Conservation (phyloP, 371 early-diverging fungal species). For the Circinella umbellata region DNA sequence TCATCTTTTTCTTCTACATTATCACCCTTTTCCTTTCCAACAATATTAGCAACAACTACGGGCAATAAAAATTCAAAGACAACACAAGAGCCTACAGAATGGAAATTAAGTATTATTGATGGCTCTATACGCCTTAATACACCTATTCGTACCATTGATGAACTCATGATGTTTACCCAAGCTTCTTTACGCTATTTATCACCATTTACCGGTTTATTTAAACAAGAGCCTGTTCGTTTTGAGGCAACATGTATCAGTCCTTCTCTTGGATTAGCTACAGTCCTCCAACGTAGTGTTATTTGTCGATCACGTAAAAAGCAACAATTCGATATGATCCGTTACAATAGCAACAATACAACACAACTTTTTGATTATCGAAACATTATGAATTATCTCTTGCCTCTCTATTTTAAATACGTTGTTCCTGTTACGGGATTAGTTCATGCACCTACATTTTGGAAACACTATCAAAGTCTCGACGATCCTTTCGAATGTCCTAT, state of each 20-base stretch:
- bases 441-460: not conserved
- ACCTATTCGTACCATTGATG: constrained; percentile 4
- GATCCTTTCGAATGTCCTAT: not conserved
- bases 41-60: not conserved
- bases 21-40: too few species aligned
- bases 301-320: not conserved
- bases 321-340: not conserved
- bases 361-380: not conserved
- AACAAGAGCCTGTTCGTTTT: not conserved
- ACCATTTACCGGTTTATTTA: not conserved
- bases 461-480: not conserved
- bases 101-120: not conserved
- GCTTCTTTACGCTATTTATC: not conserved
- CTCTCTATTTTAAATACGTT: not conserved
- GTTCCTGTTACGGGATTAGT: not conserved
- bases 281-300: not conserved
- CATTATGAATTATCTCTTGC: not conserved
- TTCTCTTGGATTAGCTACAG: not conserved
- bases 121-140: not conserved
- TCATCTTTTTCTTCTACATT: too few species aligned
- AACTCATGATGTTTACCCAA: not conserved
- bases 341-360: not conserved
- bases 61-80: too few species aligned
- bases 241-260: not conserved
- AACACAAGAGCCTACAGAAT: not conserved